Evolutionary conservation across 2,329 filamentous ascomycete genomes (phyloP).

Genomic region (Orbilia blumenaviensis): DNA sequence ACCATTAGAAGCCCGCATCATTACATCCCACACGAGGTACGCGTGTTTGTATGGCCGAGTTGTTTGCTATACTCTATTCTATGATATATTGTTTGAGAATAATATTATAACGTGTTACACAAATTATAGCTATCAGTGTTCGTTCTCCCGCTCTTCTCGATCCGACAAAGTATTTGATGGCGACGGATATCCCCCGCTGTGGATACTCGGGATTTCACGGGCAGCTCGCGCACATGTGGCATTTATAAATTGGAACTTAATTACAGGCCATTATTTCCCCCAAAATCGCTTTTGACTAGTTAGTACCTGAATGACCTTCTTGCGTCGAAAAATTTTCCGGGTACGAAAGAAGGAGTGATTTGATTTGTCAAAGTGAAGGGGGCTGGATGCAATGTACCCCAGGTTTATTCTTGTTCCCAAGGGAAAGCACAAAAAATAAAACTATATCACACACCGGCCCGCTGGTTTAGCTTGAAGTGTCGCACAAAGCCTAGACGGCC

Average conservation of each 20-base stretch:
- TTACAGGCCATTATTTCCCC: background rate
- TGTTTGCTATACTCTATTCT: background rate
- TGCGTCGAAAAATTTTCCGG: background rate
- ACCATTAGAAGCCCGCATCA: background rate
- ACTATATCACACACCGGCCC: background rate
- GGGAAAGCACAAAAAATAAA: background rate
- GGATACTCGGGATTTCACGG: background rate
- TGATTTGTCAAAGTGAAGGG: background rate
- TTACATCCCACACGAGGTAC: background rate
- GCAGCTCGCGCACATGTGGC: background rate
- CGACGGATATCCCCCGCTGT: background rate
- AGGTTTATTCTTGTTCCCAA: background rate
- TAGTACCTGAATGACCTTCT: background rate
- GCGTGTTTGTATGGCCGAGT: background rate
- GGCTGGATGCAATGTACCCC: background rate
- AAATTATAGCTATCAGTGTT: too few species aligned
- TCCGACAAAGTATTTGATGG: background rate
- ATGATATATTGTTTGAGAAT: background rate
- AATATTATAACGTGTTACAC: background rate
- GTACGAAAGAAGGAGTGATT: background rate
- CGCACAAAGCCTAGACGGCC: background rate
- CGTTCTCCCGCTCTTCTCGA: background rate
- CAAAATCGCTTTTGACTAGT: background rate
- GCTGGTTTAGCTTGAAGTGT: background rate
- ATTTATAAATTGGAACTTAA: background rate